phyloP scores from a whole-genome alignment of 306 rosid species.

The Gastrolobium bilobum region DNA sequence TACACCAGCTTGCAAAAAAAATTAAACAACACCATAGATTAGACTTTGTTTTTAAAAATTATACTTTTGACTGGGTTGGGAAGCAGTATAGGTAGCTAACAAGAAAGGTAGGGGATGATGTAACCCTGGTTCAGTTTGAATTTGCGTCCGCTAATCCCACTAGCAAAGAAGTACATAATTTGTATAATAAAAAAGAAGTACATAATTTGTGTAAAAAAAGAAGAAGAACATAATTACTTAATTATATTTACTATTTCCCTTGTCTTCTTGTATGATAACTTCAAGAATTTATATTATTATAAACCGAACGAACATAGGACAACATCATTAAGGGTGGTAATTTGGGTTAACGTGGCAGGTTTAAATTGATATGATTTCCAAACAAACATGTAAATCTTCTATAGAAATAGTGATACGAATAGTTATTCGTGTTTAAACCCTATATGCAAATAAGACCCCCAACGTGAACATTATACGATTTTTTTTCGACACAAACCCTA shows the following conservation, averaged over 20 bases:
- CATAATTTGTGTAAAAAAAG: not conserved
- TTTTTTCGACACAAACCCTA: too few relatives aligned
- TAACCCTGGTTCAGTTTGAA: slow-evolving; percentile 27
- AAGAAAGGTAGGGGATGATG: slow-evolving; percentile 43
- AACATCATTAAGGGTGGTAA: not conserved
- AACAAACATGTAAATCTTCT: too few relatives aligned
- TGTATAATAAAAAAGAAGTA: too few relatives aligned
- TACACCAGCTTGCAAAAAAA: not conserved
- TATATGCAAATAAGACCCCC: too few relatives aligned
- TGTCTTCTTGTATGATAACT: not conserved
- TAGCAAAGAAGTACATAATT: too few relatives aligned
- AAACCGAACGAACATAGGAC: slow-evolving; percentile 1
- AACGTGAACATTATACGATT: too few relatives aligned
- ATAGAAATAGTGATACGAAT: too few relatives aligned
- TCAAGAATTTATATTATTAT: not conserved
- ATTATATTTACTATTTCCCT: not conserved
- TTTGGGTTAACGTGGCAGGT: too few relatives aligned
- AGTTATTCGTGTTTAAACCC: too few relatives aligned
- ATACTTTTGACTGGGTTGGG: not conserved
- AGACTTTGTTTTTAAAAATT: not conserved
- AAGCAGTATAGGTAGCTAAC: not conserved
- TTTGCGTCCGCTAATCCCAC: too few relatives aligned
- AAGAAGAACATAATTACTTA: not conserved
- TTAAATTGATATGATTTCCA: too few relatives aligned
- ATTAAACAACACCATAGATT: not conserved